Evolutionary conservation across 2,329 filamentous ascomycete genomes (phyloP).

Genomic region (Colletotrichum sublineola): DNA sequence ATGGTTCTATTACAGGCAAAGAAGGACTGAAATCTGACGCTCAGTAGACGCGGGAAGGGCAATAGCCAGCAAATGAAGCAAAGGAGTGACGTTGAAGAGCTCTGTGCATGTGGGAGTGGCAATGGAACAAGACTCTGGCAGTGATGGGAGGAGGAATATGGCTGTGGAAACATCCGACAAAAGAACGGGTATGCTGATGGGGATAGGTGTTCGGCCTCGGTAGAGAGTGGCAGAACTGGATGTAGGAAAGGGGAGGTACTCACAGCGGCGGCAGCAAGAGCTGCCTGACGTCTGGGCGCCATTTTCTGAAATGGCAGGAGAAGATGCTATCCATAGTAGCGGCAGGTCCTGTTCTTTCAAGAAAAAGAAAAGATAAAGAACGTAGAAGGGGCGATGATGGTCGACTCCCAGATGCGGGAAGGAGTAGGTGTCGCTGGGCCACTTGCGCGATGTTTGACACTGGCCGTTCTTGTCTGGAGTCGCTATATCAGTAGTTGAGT

Average conservation of each 20-base stretch:
- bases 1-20: constrained; percentile 19
- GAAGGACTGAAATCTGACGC: constrained; percentile 27
- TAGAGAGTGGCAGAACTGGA: not conserved
- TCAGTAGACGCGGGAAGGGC: constrained; percentile 9
- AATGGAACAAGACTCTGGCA: constrained; percentile 1
- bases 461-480: not conserved
- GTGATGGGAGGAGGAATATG: constrained; percentile 21
- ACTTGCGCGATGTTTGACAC: not conserved
- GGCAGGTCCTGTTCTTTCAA: constrained; percentile 9
- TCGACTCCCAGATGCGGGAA: not conserved
- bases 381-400: not conserved
- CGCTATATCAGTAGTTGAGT: not conserved
- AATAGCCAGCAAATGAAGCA: constrained; percentile 34
- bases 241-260: constrained; percentile 11
- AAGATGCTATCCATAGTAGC: constrained; percentile 40
- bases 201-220: not conserved
- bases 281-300: constrained; percentile 36
- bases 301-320: constrained; percentile 29
- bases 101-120: constrained; percentile 20
- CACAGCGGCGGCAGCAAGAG: constrained; percentile 37
- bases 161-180: constrained; percentile 1
- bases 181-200: constrained; percentile 26
- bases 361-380: not conserved
- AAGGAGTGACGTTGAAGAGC: constrained; percentile 20
- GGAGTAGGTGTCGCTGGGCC: not conserved